Evolutionary conservation across 2,329 filamentous ascomycete genomes (phyloP).

Genomic region (Plectosphaerella plurivora): DNA sequence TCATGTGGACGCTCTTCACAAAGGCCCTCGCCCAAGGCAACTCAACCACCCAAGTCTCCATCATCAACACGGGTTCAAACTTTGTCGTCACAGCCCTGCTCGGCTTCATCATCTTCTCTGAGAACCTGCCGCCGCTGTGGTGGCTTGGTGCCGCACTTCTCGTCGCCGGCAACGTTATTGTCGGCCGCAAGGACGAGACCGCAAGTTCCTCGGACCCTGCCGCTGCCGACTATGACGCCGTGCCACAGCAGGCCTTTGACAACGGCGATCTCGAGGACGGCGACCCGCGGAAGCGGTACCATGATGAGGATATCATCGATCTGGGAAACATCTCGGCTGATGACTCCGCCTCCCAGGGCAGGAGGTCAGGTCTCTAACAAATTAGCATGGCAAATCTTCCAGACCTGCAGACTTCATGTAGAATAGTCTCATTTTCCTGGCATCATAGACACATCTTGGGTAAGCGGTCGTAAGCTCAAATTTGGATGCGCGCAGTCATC

Average conservation of each 20-base stretch:
- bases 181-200: slow-evolving; percentile 63
- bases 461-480: too few species aligned
- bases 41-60: slow-evolving; percentile 74
- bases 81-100: slow-evolving; percentile 75
- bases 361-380: neutral
- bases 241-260: slow-evolving; percentile 16
- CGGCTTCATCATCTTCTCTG: slow-evolving; percentile 66
- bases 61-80: slow-evolving; percentile 79
- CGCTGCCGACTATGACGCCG: slow-evolving; percentile 20
- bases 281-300: neutral
- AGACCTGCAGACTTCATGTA: too few species aligned
- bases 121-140: slow-evolving; percentile 69
- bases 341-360: neutral
- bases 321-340: slow-evolving; percentile 21
- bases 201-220: slow-evolving; percentile 3
- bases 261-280: neutral
- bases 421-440: too few species aligned
- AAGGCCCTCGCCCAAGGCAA: slow-evolving; percentile 68
- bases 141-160: slow-evolving; percentile 70
- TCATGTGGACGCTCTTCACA: slow-evolving; percentile 85
- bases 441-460: too few species aligned
- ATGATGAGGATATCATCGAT: slow-evolving; percentile 30
- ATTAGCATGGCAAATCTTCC: neutral
- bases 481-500: too few species aligned
- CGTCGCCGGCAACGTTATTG: slow-evolving; percentile 73